These are phyloP conservation scores for Handroanthus guayacan DNA, from an alignment of 257 asterid genomes.

Conservation along the genomic window DNA sequence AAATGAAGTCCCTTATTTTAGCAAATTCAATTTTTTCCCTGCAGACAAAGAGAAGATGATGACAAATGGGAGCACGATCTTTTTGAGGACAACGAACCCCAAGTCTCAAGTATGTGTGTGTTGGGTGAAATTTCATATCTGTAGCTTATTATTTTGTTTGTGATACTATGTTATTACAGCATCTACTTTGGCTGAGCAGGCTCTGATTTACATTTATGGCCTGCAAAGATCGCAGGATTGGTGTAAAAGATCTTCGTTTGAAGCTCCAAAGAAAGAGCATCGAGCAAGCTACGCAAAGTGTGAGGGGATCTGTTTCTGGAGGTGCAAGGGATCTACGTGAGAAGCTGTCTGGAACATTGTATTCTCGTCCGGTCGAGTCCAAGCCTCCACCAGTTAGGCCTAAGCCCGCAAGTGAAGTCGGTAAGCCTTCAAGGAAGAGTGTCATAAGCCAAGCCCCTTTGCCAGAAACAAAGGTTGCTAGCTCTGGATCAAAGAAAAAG, in stretches of 20 bases:
- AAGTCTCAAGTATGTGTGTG: constrained; percentile 58
- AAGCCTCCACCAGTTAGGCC: constrained; percentile 53
- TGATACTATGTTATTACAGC: constrained; percentile 23
- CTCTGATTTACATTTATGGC: constrained; percentile 22
- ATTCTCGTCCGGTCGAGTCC: constrained; percentile 58
- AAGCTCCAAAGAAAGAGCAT: constrained; percentile 86
- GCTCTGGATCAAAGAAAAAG: constrained; percentile 61
- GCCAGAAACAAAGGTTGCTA: constrained; percentile 50
- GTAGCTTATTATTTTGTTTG: constrained; percentile 28
- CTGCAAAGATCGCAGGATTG: constrained; percentile 67
- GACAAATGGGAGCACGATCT: constrained; percentile 96
- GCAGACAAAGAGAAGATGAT: constrained; percentile 87
- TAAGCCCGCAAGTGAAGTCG: constrained; percentile 64
- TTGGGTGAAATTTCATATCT: background rate
- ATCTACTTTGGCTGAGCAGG: constrained; percentile 23
- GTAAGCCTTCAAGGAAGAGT: constrained; percentile 69
- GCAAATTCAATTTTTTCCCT: constrained; percentile 38
- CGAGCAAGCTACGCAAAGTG: constrained; percentile 61
- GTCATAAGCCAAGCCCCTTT: constrained; percentile 62
- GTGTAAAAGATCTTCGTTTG: constrained; percentile 84
- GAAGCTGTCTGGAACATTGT: constrained; percentile 78
- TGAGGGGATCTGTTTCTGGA: constrained; percentile 65
- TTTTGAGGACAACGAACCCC: constrained; percentile 54
- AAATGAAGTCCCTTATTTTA: constrained; percentile 32
- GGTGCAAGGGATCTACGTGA: constrained; percentile 92